Conservation (phyloP, 176 grass and related monocot genomes). For the Oropetium thomaeum region DNA sequence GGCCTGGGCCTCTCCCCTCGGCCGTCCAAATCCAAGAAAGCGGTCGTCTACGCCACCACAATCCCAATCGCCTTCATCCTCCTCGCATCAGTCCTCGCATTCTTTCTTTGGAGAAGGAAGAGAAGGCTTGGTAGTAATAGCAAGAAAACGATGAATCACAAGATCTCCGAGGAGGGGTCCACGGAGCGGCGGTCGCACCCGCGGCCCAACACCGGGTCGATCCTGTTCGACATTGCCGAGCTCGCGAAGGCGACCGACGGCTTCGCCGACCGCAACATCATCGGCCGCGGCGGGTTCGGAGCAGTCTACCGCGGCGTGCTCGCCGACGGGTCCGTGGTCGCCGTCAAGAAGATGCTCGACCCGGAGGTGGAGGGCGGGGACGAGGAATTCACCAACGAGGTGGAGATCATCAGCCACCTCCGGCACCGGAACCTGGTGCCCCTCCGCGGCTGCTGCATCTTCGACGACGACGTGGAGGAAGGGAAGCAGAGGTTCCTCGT, state of each 20-base stretch:
- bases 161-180: constrained; percentile 30
- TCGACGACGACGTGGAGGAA: constrained; percentile 53
- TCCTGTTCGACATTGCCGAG: constrained; percentile 66
- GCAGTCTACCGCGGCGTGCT: constrained; percentile 78
- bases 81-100: constrained; percentile 20
- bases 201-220: constrained; percentile 80
- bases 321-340: constrained; percentile 59
- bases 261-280: constrained; percentile 60
- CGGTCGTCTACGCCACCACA: constrained; percentile 41
- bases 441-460: constrained; percentile 80
- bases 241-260: constrained; percentile 66
- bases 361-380: constrained; percentile 65
- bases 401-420: constrained; percentile 89
- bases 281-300: constrained; percentile 89
- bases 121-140: constrained; percentile 12
- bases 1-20: constrained; percentile 43
- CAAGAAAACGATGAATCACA: constrained; percentile 27
- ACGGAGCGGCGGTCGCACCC: constrained; percentile 36
- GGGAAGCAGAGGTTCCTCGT: constrained; percentile 81
- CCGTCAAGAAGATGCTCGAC: constrained; percentile 88
- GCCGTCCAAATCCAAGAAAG: constrained; percentile 13
- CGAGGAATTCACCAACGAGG: constrained; percentile 89
- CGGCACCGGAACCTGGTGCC: constrained; percentile 89
- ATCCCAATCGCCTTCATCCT: constrained; percentile 52
- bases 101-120: constrained; percentile 55